A percentile compares a stretch with the other conserved stretches of the same genome.
These are phyloP conservation scores for Arachis stenosperma DNA, from an alignment of 306 rosid genomes.

Conservation along the genomic window DNA sequence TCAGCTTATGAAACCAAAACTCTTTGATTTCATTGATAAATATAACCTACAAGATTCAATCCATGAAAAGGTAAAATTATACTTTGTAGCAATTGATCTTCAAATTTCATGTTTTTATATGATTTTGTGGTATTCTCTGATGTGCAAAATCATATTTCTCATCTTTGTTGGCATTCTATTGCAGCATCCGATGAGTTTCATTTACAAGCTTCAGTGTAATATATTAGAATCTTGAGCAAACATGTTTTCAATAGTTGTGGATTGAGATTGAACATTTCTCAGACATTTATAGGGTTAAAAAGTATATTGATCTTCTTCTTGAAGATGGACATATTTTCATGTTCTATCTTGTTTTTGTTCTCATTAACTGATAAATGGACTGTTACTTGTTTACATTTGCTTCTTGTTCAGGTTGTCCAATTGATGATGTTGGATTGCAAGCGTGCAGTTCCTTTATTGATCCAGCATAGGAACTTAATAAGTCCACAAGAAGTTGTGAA, in stretches of 20 bases:
- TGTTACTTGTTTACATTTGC: conserved; percentile 39
- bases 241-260: conserved; percentile 30
- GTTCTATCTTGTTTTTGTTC: conserved; percentile 21
- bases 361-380: conserved; percentile 7
- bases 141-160: conserved; percentile 19
- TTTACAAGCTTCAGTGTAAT: conserved; percentile 23
- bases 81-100: conserved; percentile 7
- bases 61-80: conserved; percentile 76
- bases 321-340: conserved; percentile 10
- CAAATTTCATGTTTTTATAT: conserved; percentile 35
- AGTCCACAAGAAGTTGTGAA: conserved; percentile 79
- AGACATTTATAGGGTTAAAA: conserved; percentile 19
- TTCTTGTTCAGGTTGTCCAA: conserved; percentile 72
- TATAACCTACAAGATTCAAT: conserved; percentile 77
- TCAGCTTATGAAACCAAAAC: conserved; percentile 89
- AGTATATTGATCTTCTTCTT: conserved; percentile 29
- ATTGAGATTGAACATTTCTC: conserved; percentile 33
- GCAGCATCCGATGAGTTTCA: conserved; percentile 30
- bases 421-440: conserved; percentile 93
- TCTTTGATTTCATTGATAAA: conserved; percentile 88
- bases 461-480: conserved; percentile 73
- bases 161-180: conserved; percentile 8
- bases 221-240: conserved; percentile 27
- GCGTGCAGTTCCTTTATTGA: conserved; percentile 78
- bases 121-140: conserved; percentile 3